Percentiles rank a stretch among this genome's conserved stretches.
These are phyloP conservation scores for Saccharum hybrid DNA, from an alignment of 202 grass and related monocot species.

Conservation along the genomic window DNA sequence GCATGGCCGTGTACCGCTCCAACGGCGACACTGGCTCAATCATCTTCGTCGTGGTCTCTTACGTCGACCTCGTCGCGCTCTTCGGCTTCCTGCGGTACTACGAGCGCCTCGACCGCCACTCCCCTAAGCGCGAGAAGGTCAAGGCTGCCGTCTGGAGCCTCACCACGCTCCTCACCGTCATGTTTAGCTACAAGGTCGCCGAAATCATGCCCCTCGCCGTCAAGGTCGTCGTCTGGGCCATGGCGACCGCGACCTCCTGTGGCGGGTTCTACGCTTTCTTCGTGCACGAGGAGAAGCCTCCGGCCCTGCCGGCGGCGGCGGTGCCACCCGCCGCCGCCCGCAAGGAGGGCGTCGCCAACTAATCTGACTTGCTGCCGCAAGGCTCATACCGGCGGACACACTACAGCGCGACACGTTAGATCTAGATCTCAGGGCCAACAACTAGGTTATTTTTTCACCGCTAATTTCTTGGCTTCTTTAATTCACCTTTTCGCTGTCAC, in stretches of 20 bases:
- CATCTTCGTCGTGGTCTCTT: background rate
- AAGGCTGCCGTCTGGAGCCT: background rate
- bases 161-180: constrained; percentile 12
- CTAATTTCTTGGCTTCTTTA: background rate
- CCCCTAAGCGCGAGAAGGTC: background rate
- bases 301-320: background rate
- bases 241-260: background rate
- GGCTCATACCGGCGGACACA: background rate
- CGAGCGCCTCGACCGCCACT: background rate
- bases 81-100: background rate
- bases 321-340: background rate
- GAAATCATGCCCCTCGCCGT: constrained; percentile 18
- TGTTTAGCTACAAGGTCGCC: background rate
- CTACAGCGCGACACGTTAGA: constrained; percentile 18
- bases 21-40: constrained; percentile 1
- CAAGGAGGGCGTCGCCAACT: background rate
- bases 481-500: constrained; percentile 19
- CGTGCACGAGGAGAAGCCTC: constrained; percentile 43
- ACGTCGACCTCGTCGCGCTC: background rate
- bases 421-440: background rate
- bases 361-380: background rate
- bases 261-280: constrained; percentile 51
- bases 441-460: constrained; percentile 3
- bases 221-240: constrained; percentile 3
- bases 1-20: constrained; percentile 37